A percentile compares a stretch with the other conserved stretches of the same genome.
phyloP scores from a whole-genome alignment of 2,329 filamentous ascomycete genomes.

The Fusarium tricinctum region DNA sequence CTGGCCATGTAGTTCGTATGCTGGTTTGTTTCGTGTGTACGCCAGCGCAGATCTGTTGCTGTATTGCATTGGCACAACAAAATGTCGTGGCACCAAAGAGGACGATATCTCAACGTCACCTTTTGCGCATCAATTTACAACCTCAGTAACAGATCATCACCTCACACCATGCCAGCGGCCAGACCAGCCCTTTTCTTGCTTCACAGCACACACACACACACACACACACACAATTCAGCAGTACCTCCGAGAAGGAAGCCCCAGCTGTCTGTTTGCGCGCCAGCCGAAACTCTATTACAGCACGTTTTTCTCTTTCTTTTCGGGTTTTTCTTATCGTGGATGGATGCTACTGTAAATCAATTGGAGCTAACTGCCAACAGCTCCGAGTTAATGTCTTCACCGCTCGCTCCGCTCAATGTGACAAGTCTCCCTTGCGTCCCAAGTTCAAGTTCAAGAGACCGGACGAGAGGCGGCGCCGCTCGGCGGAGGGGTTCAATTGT shows the following conservation, averaged over 20 bases:
- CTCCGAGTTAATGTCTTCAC: slow-evolving; percentile 32
- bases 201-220: background rate
- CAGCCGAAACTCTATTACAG: slow-evolving; percentile 34
- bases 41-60: slow-evolving; percentile 31
- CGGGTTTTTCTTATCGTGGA: background rate
- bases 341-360: slow-evolving; percentile 9
- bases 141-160: slow-evolving; percentile 39
- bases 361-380: slow-evolving; percentile 17
- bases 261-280: slow-evolving; percentile 20
- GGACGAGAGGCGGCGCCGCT: slow-evolving; percentile 30
- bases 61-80: slow-evolving; percentile 23
- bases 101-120: slow-evolving; percentile 35
- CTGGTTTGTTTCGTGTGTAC: slow-evolving; percentile 37
- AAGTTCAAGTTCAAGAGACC: background rate
- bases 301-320: background rate
- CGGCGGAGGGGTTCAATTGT: slow-evolving; percentile 15
- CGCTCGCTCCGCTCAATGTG: slow-evolving; percentile 30
- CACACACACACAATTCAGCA: slow-evolving; percentile 4
- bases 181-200: slow-evolving; percentile 1
- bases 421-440: slow-evolving; percentile 40
- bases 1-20: slow-evolving; percentile 12
- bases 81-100: slow-evolving; percentile 36
- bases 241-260: slow-evolving; percentile 10
- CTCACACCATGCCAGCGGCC: slow-evolving; percentile 5
- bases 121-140: slow-evolving; percentile 19